Evolutionary conservation across 164 flowering plant genomes (phyloP).

Genomic region (Magnolia officinalis): DNA sequence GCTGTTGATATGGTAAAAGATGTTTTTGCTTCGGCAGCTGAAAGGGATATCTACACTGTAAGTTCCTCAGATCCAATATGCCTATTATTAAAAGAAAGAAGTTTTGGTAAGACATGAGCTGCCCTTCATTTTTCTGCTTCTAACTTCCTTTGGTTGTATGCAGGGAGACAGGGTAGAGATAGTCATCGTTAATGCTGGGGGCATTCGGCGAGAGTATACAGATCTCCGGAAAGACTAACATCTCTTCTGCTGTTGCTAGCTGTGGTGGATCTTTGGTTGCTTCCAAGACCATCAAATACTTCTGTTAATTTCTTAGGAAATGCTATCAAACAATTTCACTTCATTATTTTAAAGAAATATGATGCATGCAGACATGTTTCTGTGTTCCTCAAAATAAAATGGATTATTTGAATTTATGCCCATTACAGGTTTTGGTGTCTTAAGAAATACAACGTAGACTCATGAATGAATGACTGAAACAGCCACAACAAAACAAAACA

Average conservation of each 20-base stretch:
- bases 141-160: background rate
- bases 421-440: background rate
- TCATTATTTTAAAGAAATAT: background rate
- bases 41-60: constrained; percentile 95
- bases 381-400: too few species aligned
- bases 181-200: constrained; percentile 57
- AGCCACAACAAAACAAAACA: background rate
- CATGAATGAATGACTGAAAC: background rate
- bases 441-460: background rate
- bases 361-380: too few species aligned
- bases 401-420: background rate
- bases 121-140: background rate
- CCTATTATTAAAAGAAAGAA: too few species aligned
- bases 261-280: background rate
- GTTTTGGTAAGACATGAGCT: background rate
- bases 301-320: too few species aligned
- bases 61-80: constrained; percentile 20
- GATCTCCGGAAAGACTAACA: constrained; percentile 78
- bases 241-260: constrained; percentile 1
- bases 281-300: background rate
- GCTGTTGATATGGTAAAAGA: constrained; percentile 94
- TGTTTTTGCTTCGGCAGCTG: constrained; percentile 90
- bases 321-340: background rate
- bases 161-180: constrained; percentile 94
- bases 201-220: constrained; percentile 62